Percentiles rank a stretch among this genome's conserved stretches.
Conservation (phyloP, 2,329 filamentous ascomycete genomes). For the Zymoseptoria tritici region DNA sequence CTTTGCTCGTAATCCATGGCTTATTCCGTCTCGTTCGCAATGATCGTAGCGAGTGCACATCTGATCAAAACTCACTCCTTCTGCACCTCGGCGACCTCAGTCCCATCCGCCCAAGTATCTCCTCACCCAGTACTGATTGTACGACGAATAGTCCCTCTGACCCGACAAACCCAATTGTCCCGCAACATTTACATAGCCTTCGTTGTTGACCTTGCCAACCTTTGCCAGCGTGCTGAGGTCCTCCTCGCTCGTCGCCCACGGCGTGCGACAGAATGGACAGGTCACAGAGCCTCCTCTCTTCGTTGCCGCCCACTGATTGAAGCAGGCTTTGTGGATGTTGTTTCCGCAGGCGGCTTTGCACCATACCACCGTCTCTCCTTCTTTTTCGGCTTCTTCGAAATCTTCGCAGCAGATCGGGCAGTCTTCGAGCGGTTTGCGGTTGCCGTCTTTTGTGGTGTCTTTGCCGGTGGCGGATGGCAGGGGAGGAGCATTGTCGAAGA, state of each 20-base stretch:
- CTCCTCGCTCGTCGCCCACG: conserved; percentile 21
- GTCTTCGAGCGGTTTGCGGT: conserved; percentile 50
- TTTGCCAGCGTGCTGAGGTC: conserved; percentile 19
- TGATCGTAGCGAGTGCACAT: neutral
- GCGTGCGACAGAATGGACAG: conserved; percentile 27
- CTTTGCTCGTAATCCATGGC: neutral
- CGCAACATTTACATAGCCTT: conserved; percentile 30
- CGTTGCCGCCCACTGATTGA: conserved; percentile 44
- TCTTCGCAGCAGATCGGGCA: conserved; percentile 52
- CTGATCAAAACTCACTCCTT: neutral
- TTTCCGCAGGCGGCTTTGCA: conserved; percentile 57
- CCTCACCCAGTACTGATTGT: conserved; percentile 22
- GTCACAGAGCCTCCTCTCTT: conserved; percentile 21
- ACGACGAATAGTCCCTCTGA: conserved; percentile 26
- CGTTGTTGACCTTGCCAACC: conserved; percentile 16
- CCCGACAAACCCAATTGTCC: conserved; percentile 25
- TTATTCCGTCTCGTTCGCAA: neutral
- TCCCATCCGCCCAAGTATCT: conserved; percentile 6
- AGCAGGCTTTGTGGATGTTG: conserved; percentile 53
- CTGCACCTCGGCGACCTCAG: neutral
- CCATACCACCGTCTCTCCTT: conserved; percentile 45
- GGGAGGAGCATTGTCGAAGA: conserved; percentile 49
- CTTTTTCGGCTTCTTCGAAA: conserved; percentile 14
- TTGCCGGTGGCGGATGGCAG: conserved; percentile 34
- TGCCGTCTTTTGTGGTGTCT: conserved; percentile 32